Evolutionary conservation across 768 basidiomycete species (phyloP).

Genomic region (Amanita brunnescens): DNA sequence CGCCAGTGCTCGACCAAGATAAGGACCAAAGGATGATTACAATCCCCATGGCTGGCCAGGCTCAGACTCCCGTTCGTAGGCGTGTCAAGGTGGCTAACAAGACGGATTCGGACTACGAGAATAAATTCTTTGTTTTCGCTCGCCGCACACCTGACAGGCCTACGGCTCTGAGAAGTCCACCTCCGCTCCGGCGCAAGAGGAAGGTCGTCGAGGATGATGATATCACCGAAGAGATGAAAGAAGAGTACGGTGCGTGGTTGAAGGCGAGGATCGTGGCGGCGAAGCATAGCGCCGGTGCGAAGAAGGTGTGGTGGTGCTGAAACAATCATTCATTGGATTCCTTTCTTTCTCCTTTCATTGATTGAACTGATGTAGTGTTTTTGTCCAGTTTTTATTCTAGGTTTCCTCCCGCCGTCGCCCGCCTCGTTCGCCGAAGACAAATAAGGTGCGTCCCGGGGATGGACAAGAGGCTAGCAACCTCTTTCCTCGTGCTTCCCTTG

Average conservation of each 20-base stretch:
- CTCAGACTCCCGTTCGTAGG: neutral
- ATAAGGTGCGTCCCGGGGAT: no score
- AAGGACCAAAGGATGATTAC: neutral
- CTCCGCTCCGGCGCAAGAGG: neutral
- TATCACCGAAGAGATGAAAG: neutral
- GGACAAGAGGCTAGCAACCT: no score
- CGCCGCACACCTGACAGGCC: neutral
- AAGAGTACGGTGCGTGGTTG: neutral
- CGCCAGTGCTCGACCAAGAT: neutral
- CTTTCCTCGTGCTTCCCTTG: no score
- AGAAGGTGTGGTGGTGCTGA: slow-evolving; percentile 14
- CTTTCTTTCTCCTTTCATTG: no score
- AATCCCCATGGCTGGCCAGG: neutral
- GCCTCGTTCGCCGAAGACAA: no score
- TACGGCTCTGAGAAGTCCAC: neutral
- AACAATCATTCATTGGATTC: no score
- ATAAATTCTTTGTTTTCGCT: neutral
- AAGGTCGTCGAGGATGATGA: neutral
- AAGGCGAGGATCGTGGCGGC: neutral
- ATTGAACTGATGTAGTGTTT: slow-evolving; percentile 1
- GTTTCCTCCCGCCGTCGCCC: no score
- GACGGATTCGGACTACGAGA: neutral
- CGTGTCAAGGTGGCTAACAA: neutral
- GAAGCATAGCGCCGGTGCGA: neutral
- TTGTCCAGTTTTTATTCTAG: slow-evolving; percentile 3